Evolutionary conservation across 768 basidiomycete species (phyloP).

Genomic region (Xerocomus potaroensis): DNA sequence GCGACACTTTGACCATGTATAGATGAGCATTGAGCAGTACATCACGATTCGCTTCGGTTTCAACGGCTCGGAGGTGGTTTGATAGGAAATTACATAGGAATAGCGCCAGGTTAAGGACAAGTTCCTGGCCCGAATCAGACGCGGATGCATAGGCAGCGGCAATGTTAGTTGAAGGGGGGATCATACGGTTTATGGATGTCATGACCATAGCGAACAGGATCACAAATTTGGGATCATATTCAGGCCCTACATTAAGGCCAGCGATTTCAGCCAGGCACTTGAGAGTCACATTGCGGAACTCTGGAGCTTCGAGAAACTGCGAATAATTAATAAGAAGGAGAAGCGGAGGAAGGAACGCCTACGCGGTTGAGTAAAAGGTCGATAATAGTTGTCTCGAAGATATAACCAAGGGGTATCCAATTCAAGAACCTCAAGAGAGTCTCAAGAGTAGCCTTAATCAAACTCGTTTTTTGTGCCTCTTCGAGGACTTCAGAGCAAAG

Average conservation of each 20-base stretch:
- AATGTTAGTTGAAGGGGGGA: slow-evolving; percentile 93
- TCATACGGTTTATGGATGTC: slow-evolving; percentile 96
- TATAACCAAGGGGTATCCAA: slow-evolving; percentile 99
- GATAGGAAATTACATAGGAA: slow-evolving; percentile 97
- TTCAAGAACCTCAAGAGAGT: slow-evolving; percentile 94
- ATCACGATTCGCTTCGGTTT: slow-evolving; percentile 85
- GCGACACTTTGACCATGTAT: slow-evolving; percentile 97
- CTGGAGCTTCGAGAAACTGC: slow-evolving; percentile 93
- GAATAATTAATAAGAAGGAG: slow-evolving; percentile 8
- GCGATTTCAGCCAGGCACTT: slow-evolving; percentile 98
- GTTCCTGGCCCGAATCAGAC: slow-evolving; percentile 90
- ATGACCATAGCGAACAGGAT: slow-evolving; percentile 98
- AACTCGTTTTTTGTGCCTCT: slow-evolving; percentile 91
- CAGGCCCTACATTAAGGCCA: slow-evolving; percentile 87
- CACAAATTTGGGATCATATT: slow-evolving; percentile 98
- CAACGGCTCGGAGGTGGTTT: slow-evolving; percentile 89
- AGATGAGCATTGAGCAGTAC: slow-evolving; percentile 94
- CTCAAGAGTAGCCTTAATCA: slow-evolving; percentile 93
- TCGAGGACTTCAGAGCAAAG: slow-evolving; percentile 95
- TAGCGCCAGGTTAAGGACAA: slow-evolving; percentile 94
- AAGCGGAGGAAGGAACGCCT: slow-evolving; percentile 32
- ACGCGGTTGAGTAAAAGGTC: slow-evolving; percentile 90
- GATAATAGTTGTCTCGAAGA: slow-evolving; percentile 97
- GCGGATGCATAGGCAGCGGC: slow-evolving; percentile 87
- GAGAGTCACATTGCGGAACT: slow-evolving; percentile 95